Conservation (phyloP, 2,329 filamentous ascomycete species). For the Neurospora crassa region DNA sequence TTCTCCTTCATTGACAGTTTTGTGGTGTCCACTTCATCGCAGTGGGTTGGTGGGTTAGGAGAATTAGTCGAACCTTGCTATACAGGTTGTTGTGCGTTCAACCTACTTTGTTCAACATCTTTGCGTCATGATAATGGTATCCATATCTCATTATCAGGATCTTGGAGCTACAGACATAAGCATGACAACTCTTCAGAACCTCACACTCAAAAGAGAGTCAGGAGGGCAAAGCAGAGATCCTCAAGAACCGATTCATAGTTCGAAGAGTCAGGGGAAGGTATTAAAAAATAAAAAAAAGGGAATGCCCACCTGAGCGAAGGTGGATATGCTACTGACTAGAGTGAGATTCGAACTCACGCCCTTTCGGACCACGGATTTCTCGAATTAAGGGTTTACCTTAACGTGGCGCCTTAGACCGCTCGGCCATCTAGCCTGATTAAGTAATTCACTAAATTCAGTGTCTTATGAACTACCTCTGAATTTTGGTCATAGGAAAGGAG, state of each 20-base stretch:
- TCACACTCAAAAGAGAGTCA: too few relatives aligned
- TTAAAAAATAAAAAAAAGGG: background rate
- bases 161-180: too few relatives aligned
- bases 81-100: too few relatives aligned
- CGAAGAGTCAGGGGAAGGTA: background rate
- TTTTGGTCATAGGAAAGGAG: background rate
- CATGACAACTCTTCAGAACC: too few relatives aligned
- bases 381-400: background rate
- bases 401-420: too few relatives aligned
- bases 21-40: background rate
- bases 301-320: background rate
- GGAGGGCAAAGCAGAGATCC: too few relatives aligned
- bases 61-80: too few relatives aligned
- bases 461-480: background rate
- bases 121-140: too few relatives aligned
- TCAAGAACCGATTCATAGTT: too few relatives aligned
- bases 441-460: accelerated
- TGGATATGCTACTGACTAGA: background rate
- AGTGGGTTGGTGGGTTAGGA: too few relatives aligned
- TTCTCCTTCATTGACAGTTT: background rate
- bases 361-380: background rate
- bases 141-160: too few relatives aligned
- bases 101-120: too few relatives aligned
- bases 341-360: background rate
- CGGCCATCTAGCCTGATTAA: background rate